phyloP scores from a whole-genome alignment of 192 early-diverging fungal genomes.

The Backusella sp. region DNA sequence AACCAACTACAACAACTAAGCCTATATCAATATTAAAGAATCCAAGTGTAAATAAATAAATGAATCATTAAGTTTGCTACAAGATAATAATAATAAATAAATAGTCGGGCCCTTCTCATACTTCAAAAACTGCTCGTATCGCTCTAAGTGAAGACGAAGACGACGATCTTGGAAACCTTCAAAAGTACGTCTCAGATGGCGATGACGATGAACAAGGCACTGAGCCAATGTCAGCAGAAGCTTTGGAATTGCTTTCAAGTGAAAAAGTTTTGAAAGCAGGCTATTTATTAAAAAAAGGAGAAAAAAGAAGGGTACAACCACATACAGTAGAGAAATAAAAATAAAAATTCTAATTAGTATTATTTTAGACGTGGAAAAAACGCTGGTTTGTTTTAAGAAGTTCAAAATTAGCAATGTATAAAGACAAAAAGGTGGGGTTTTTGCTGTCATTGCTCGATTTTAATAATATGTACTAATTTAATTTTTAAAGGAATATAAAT shows the following conservation, averaged over 20 bases:
- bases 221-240: constrained; percentile 30
- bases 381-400: constrained; percentile 85
- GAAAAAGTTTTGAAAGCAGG: constrained; percentile 55
- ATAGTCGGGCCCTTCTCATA: neutral
- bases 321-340: neutral
- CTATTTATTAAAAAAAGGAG: constrained; percentile 58
- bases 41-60: constrained; percentile 9
- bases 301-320: constrained; percentile 51
- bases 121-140: constrained; percentile 15
- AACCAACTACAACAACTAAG: constrained; percentile 13
- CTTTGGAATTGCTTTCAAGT: constrained; percentile 45
- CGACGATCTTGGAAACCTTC: constrained; percentile 22
- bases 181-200: constrained; percentile 32
- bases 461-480: neutral
- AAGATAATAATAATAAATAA: neutral
- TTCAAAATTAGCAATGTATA: constrained; percentile 79
- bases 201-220: constrained; percentile 33
- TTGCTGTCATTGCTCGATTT: neutral
- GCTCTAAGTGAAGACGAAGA: constrained; percentile 33
- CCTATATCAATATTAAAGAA: constrained; percentile 27
- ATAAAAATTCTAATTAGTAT: neutral
- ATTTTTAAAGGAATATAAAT: constrained; percentile 68
- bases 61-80: neutral
- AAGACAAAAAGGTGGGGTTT: constrained; percentile 69
- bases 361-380: constrained; percentile 73